Evolutionary conservation across 768 basidiomycete species (phyloP), one percentile per base, ranked within the genome.

Genomic region (Rubroboletus pulcherrimus): DNA sequence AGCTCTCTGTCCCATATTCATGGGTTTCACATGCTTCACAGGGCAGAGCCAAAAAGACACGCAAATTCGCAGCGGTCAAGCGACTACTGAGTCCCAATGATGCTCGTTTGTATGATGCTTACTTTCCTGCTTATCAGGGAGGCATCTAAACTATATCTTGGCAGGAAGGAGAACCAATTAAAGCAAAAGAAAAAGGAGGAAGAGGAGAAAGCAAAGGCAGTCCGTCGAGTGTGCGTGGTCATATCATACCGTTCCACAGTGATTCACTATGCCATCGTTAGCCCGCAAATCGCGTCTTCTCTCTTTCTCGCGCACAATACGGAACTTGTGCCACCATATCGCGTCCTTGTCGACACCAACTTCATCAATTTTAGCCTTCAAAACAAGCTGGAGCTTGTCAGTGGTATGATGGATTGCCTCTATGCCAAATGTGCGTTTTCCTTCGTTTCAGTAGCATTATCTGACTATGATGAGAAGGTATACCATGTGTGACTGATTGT

Each of bases 391-490:
- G 97, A 99, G 71, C 81, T 98, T 52, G 79, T 98, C 21, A 85
- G 87, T 65, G 94, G 91, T n/a, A 98, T 99, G 97, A 98, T 99
- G 97, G 97, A 99, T 67, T 96, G 93, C 66, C 78, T 98, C 15
- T 97, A 92, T 72, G 97, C 97, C 12, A 98, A 99, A 77, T 98
- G 96, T 96, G 62, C 54, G 83, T 71, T 35, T 6, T 39, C 31
- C 17, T 49, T 24, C 12, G 15, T 45, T 49, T 45, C 33, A 17
- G 11, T 5, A 5, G 45, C 49, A 39, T 53, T 30, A 37, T 38
- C 49, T 62, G 38, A 60, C 42, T 49, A 41, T 42, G 47, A 26
- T 40, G 44, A 37, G 21, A 64, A 98, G 96, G 94, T 71, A 98
- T 98, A 63, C 97, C 97, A 1, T 97, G 94, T 63, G 90, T 99